Evolutionary conservation across 176 grass and related monocot genomes (phyloP).

Genomic region (Puya raimondii): DNA sequence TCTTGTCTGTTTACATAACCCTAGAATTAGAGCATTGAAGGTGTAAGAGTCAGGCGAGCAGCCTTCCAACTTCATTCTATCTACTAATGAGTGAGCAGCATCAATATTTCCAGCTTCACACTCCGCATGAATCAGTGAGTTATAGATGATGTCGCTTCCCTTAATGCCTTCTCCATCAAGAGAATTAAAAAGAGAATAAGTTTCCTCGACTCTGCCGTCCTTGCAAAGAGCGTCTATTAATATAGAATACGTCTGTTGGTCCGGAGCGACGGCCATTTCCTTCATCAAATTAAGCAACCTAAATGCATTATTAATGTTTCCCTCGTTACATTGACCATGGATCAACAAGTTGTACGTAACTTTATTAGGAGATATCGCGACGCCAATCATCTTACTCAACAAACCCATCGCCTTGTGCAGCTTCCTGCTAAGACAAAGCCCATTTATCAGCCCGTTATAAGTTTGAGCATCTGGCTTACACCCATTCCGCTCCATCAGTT

Average conservation of each 20-base stretch:
- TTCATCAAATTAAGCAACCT: constrained; percentile 23
- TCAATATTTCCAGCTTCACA: constrained; percentile 29
- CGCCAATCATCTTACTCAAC: not conserved
- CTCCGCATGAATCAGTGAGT: constrained; percentile 14
- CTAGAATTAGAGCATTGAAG: constrained; percentile 18
- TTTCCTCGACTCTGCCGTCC: constrained; percentile 6
- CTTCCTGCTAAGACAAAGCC: not conserved
- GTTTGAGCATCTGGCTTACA: not conserved
- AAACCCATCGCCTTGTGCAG: not conserved
- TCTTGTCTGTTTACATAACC: constrained; percentile 19
- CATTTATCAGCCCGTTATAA: not conserved
- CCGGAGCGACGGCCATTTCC: constrained; percentile 10
- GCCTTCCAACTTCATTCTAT: constrained; percentile 15
- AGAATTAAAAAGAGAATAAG: constrained; percentile 9
- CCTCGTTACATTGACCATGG: not conserved
- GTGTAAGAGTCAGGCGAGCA: constrained; percentile 21
- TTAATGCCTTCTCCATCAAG: constrained; percentile 6
- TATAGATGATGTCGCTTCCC: constrained; percentile 17
- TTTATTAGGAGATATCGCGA: not conserved
- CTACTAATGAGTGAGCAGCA: constrained; percentile 9
- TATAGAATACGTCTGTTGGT: constrained; percentile 21
- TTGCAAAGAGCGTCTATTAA: constrained; percentile 23
- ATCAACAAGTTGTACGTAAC: not conserved
- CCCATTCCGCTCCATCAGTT: not conserved
- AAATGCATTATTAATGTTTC: not conserved